phyloP scores from a whole-genome alignment of 2,329 filamentous ascomycete genomes.

The Teratosphaeria zuluensis region DNA sequence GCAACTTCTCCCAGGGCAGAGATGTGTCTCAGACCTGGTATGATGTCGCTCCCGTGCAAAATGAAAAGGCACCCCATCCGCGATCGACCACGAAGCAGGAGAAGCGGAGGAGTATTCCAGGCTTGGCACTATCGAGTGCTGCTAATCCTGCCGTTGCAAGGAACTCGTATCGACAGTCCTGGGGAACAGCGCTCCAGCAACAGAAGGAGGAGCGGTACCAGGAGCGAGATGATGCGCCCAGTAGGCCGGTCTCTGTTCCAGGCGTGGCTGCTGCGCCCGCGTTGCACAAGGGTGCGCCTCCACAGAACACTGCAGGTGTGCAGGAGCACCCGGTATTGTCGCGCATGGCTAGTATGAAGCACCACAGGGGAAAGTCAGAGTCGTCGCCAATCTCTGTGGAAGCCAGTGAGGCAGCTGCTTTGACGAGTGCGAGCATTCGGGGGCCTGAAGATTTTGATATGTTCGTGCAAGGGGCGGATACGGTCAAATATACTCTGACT shows the following conservation, averaged over 20 bases:
- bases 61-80: not conserved
- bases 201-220: not conserved
- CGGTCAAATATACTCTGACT: slow-evolving; percentile 42
- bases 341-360: slow-evolving; percentile 15
- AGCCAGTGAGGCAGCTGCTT: slow-evolving; percentile 6
- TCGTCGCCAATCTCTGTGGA: slow-evolving; percentile 2
- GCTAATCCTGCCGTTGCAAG: not conserved
- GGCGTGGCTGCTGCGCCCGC: not conserved
- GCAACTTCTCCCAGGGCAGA: slow-evolving; percentile 1
- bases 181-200: slow-evolving; percentile 4
- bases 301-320: slow-evolving; percentile 1
- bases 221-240: not conserved
- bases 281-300: not conserved
- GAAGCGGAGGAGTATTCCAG: slow-evolving; percentile 13
- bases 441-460: slow-evolving; percentile 37
- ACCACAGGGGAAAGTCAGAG: slow-evolving; percentile 4
- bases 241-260: slow-evolving; percentile 1
- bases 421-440: slow-evolving; percentile 25
- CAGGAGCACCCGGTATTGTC: slow-evolving; percentile 20
- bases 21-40: not conserved
- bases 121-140: slow-evolving; percentile 6
- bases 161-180: slow-evolving; percentile 6
- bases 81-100: slow-evolving; percentile 1
- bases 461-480: slow-evolving; percentile 37
- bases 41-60: not conserved